A percentile compares a stretch with the other conserved stretches of the same genome.
Evolutionary conservation across 352 stramenopile species (phyloP).

Genomic region (Phytophthora foliorum): DNA sequence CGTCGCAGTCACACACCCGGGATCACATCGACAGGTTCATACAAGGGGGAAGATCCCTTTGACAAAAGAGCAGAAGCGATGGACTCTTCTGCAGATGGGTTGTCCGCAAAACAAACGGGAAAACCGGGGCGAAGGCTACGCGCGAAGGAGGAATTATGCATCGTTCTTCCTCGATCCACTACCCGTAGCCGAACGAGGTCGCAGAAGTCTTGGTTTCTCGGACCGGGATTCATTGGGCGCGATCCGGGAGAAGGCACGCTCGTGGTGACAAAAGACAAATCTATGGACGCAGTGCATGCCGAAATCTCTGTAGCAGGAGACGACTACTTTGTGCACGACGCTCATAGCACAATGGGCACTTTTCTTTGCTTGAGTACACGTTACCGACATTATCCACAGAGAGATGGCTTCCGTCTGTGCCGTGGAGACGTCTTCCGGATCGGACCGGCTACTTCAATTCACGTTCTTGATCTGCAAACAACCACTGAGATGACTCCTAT

Average conservation of each 20-base stretch:
- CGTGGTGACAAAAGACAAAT: slow-evolving; percentile 63
- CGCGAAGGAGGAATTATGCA: slow-evolving; percentile 64
- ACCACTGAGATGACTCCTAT: background rate
- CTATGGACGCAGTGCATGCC: slow-evolving; percentile 76
- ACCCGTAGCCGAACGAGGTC: slow-evolving; percentile 25
- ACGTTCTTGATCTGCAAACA: slow-evolving; percentile 41
- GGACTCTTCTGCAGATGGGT: background rate
- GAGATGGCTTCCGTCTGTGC: slow-evolving; percentile 72
- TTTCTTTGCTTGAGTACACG: slow-evolving; percentile 81
- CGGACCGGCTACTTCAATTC: slow-evolving; percentile 47
- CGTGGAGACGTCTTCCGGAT: slow-evolving; percentile 61
- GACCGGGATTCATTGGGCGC: slow-evolving; percentile 64
- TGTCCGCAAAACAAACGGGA: background rate
- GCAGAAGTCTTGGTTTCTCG: slow-evolving; percentile 74
- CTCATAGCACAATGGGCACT: slow-evolving; percentile 55
- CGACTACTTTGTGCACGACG: slow-evolving; percentile 71
- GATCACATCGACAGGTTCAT: slow-evolving; percentile 12
- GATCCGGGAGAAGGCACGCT: slow-evolving; percentile 59
- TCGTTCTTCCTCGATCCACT: slow-evolving; percentile 51
- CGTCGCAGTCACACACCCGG: slow-evolving; percentile 7
- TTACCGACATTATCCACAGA: slow-evolving; percentile 73
- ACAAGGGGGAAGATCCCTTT: background rate
- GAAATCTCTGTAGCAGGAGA: slow-evolving; percentile 66
- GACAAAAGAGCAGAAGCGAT: slow-evolving; percentile 2
- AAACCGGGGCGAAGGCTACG: slow-evolving; percentile 47